phyloP scores from a whole-genome alignment of 1,284 basidiomycete species.

The Cutaneotrichosporon sp. region DNA sequence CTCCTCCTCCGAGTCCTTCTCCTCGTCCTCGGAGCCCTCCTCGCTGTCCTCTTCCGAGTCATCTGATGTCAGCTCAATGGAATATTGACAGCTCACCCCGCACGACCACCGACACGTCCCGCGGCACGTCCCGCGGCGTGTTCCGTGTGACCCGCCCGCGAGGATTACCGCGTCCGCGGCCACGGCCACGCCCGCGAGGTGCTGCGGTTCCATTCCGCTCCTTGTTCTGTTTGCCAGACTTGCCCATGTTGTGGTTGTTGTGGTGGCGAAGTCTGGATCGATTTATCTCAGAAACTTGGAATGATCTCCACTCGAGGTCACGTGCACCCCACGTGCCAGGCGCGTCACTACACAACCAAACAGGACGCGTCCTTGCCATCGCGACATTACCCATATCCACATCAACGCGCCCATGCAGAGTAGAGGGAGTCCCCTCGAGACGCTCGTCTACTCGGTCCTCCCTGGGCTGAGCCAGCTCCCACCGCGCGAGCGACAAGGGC shows the following conservation, averaged over 20 bases:
- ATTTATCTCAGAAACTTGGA: not conserved
- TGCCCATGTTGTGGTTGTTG: slow-evolving; percentile 21
- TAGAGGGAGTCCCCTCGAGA: slow-evolving; percentile 34
- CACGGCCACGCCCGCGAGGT: slow-evolving; percentile 11
- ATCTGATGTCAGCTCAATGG: not conserved
- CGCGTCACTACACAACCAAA: slow-evolving; percentile 7
- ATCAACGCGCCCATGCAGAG: slow-evolving; percentile 5
- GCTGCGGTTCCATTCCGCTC: slow-evolving; percentile 8
- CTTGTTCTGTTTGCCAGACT: slow-evolving; percentile 26
- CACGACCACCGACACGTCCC: slow-evolving; percentile 16
- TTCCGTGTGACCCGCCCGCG: slow-evolving; percentile 10
- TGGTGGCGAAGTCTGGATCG: not conserved
- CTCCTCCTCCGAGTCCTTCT: slow-evolving; percentile 5
- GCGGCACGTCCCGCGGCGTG: slow-evolving; percentile 11
- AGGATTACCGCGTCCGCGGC: slow-evolving; percentile 19
- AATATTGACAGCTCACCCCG: slow-evolving; percentile 10
- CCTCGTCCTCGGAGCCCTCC: not conserved
- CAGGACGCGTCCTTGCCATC: not conserved
- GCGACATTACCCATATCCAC: slow-evolving; percentile 1
- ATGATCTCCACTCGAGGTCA: slow-evolving; percentile 1
- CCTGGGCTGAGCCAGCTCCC: slow-evolving; percentile 33
- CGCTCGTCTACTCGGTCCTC: slow-evolving; percentile 39
- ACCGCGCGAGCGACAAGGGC: slow-evolving; percentile 32
- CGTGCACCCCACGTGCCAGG: not conserved
- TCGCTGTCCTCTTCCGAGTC: slow-evolving; percentile 14